Percentiles rank a stretch among this genome's conserved stretches.
phyloP scores from a whole-genome alignment of 2,329 filamentous ascomycete genomes.

The Penicillium expansum region DNA sequence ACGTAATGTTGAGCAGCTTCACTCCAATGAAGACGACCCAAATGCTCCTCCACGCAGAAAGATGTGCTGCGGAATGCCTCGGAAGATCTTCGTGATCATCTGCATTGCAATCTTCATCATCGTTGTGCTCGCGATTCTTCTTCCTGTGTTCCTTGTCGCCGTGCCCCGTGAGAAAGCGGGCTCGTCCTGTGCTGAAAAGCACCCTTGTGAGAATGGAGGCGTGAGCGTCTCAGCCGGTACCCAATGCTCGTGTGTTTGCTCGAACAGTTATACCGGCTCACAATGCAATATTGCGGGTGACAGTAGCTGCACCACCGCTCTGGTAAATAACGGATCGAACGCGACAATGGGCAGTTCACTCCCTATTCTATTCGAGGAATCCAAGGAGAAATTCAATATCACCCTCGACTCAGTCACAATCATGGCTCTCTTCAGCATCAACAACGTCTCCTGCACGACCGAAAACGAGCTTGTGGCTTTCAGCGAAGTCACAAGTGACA shows the following conservation, averaged over 20 bases:
- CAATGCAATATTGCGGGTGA: conserved; percentile 54
- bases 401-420: conserved; percentile 68
- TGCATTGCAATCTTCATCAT: conserved; percentile 66
- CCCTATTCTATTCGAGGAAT: conserved; percentile 66
- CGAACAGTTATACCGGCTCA: conserved; percentile 75
- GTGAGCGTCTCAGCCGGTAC: conserved; percentile 66
- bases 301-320: conserved; percentile 55
- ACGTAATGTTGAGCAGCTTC: conserved; percentile 30
- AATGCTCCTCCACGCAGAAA: conserved; percentile 48
- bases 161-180: conserved; percentile 51
- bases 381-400: conserved; percentile 69
- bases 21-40: conserved; percentile 22
- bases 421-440: conserved; percentile 70
- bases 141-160: conserved; percentile 67
- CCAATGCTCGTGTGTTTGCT: conserved; percentile 81
- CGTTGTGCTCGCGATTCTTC: conserved; percentile 74
- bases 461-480: conserved; percentile 90
- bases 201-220: conserved; percentile 76
- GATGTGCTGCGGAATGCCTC: conserved; percentile 74
- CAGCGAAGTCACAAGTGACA: conserved; percentile 50
- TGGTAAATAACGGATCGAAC: conserved; percentile 51
- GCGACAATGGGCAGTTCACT: conserved; percentile 80
- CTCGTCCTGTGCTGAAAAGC: conserved; percentile 56
- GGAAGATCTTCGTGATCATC: conserved; percentile 71
- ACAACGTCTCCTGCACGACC: conserved; percentile 73